Evolutionary conservation across 129 eudicot genomes (phyloP).

Genomic region (Apium graveolens): DNA sequence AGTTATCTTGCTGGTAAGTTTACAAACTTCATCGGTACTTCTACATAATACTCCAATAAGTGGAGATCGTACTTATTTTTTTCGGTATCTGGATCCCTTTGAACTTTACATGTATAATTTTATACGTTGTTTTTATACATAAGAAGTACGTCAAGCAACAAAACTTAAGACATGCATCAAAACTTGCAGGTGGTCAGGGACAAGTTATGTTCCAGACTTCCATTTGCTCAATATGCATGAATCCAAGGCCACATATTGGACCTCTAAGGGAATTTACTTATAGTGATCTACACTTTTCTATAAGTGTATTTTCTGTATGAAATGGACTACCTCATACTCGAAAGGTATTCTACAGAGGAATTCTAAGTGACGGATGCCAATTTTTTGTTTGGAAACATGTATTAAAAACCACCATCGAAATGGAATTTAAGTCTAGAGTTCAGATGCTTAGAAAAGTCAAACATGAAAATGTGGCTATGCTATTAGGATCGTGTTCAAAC

Average conservation of each 20-base stretch:
- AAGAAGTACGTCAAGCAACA: not conserved
- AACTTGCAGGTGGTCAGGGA: slow-evolving; percentile 12
- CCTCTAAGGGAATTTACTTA: slow-evolving; percentile 22
- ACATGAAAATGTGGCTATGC: slow-evolving; percentile 38
- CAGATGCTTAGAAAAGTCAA: slow-evolving; percentile 21
- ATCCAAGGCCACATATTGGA: slow-evolving; percentile 23
- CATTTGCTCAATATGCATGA: slow-evolving; percentile 27
- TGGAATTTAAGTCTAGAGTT: slow-evolving; percentile 27
- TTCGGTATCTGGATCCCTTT: no score
- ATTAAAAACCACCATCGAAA: slow-evolving; percentile 26
- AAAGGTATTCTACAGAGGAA: slow-evolving; percentile 25
- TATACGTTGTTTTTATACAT: not conserved
- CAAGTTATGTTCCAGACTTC: not conserved
- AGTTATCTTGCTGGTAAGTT: not conserved
- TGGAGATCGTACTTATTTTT: not conserved
- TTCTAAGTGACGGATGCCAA: slow-evolving; percentile 8
- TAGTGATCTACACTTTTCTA: slow-evolving; percentile 23
- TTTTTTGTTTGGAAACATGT: slow-evolving; percentile 28
- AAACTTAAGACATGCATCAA: not conserved
- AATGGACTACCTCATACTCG: slow-evolving; percentile 18
- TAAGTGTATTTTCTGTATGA: slow-evolving; percentile 27
- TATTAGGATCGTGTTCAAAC: slow-evolving; percentile 40
- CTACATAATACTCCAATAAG: not conserved
- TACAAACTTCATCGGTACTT: not conserved
- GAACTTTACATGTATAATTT: not conserved